phyloP scores from a whole-genome alignment of 371 early-diverging fungal species.

The Batrachochytrium dendrobatidis region DNA sequence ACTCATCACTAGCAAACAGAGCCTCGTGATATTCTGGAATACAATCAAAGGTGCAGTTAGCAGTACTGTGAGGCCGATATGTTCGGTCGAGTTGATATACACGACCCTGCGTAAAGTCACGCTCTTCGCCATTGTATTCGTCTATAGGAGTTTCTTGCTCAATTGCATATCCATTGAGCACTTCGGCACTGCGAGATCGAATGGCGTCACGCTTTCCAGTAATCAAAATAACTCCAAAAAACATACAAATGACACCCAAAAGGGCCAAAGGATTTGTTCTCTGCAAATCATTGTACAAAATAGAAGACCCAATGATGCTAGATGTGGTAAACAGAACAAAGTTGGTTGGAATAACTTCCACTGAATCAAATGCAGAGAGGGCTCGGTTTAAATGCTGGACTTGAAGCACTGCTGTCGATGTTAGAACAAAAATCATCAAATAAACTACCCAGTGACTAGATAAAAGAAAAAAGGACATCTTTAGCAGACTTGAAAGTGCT shows the following conservation, averaged over 20 bases:
- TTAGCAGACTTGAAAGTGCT: conserved; percentile 61
- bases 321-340: conserved; percentile 73
- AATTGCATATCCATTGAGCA: too few species aligned
- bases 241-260: conserved; percentile 55
- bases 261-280: conserved; percentile 21
- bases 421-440: conserved; percentile 50
- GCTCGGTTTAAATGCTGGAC: conserved; percentile 67
- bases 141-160: too few species aligned
- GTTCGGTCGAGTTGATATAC: too few species aligned
- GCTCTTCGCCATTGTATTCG: too few species aligned
- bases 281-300: conserved; percentile 23
- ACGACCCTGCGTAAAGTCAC: too few species aligned
- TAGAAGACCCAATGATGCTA: conserved; percentile 64
- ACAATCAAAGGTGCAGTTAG: too few species aligned
- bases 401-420: conserved; percentile 61
- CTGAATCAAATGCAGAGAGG: conserved; percentile 27
- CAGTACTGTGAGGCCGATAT: too few species aligned
- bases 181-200: too few species aligned
- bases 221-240: conserved; percentile 63
- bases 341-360: conserved; percentile 69
- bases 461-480: conserved; percentile 54
- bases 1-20: too few species aligned
- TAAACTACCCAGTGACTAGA: conserved; percentile 60
- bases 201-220: conserved; percentile 31
- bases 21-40: too few species aligned